These are phyloP conservation scores for Umbellularia californica DNA, from an alignment of 164 flowering plant species.

Conservation along the genomic window DNA sequence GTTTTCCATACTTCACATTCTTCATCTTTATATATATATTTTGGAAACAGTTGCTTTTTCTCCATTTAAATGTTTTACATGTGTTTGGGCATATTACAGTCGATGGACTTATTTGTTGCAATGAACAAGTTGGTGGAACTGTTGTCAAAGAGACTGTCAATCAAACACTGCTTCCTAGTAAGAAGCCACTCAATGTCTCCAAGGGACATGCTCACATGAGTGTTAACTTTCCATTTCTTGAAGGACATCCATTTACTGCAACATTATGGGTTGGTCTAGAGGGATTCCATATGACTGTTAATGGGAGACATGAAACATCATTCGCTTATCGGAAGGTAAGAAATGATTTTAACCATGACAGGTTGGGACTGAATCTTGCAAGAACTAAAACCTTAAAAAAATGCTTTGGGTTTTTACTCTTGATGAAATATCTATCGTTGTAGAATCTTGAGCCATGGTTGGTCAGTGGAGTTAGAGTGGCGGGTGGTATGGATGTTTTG, in stretches of 20 bases:
- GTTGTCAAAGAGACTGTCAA: slow-evolving; percentile 34
- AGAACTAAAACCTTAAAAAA: not conserved
- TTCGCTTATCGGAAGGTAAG: slow-evolving; percentile 79
- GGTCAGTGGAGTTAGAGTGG: slow-evolving; percentile 52
- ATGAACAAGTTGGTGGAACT: slow-evolving; percentile 47
- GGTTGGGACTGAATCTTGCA: slow-evolving; percentile 4
- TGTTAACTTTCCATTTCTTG: slow-evolving; percentile 65
- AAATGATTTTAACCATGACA: slow-evolving; percentile 13
- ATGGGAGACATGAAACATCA: slow-evolving; percentile 93
- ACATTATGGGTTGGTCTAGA: slow-evolving; percentile 87
- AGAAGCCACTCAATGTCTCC: slow-evolving; percentile 31
- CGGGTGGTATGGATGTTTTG: slow-evolving; percentile 53
- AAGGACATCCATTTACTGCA: slow-evolving; percentile 69
- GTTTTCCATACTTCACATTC: not conserved
- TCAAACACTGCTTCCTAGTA: slow-evolving; percentile 26
- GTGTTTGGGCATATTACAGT: slow-evolving; percentile 36
- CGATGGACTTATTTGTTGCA: slow-evolving; percentile 77
- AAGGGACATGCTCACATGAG: slow-evolving; percentile 34
- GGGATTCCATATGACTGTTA: slow-evolving; percentile 90
- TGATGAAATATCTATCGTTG: slow-evolving; percentile 15
- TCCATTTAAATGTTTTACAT: slow-evolving; percentile 10
- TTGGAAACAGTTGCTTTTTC: not conserved
- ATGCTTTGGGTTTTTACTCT: not conserved
- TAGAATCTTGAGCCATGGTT: slow-evolving; percentile 92
- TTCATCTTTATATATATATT: not conserved